These are phyloP conservation scores for Nicotiana undulata DNA, from an alignment of 257 asterid genomes.

Conservation along the genomic window DNA sequence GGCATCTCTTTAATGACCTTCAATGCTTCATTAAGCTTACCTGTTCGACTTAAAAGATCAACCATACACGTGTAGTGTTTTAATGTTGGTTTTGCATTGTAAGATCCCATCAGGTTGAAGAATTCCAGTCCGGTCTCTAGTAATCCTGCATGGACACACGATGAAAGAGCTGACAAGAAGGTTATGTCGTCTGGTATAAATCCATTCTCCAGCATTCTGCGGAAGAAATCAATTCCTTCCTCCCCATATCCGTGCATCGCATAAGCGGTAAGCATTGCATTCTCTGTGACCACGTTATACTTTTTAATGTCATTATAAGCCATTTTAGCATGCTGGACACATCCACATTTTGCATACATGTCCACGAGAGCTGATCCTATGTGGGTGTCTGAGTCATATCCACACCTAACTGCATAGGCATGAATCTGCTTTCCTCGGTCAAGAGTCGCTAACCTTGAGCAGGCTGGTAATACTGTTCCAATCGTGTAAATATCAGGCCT, in stretches of 20 bases:
- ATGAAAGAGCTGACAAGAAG: slow-evolving; percentile 62
- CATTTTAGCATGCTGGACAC: slow-evolving; percentile 33
- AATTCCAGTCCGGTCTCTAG: slow-evolving; percentile 47
- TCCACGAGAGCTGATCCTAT: slow-evolving; percentile 60
- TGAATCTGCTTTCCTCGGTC: slow-evolving; percentile 64
- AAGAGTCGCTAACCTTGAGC: slow-evolving; percentile 55
- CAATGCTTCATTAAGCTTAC: slow-evolving; percentile 43
- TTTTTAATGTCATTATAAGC: slow-evolving; percentile 26
- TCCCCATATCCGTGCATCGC: slow-evolving; percentile 73
- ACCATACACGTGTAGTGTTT: slow-evolving; percentile 79
- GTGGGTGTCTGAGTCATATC: slow-evolving; percentile 46
- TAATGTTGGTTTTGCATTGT: slow-evolving; percentile 41
- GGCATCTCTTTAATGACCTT: slow-evolving; percentile 35
- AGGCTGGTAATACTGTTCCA: slow-evolving; percentile 49
- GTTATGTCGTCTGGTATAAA: slow-evolving; percentile 58
- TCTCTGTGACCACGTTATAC: slow-evolving; percentile 49
- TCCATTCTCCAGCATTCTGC: slow-evolving; percentile 34
- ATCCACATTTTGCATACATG: slow-evolving; percentile 80
- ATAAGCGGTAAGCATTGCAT: slow-evolving; percentile 71
- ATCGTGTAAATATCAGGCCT: slow-evolving; percentile 64
- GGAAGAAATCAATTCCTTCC: slow-evolving; percentile 58
- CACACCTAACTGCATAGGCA: slow-evolving; percentile 47
- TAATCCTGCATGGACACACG: slow-evolving; percentile 72
- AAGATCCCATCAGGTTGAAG: slow-evolving; percentile 46
- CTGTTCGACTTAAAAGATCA: slow-evolving; percentile 75